Base-by-base conservation (phyloP, 805 yeast species). In the Candida ficus region DNA sequence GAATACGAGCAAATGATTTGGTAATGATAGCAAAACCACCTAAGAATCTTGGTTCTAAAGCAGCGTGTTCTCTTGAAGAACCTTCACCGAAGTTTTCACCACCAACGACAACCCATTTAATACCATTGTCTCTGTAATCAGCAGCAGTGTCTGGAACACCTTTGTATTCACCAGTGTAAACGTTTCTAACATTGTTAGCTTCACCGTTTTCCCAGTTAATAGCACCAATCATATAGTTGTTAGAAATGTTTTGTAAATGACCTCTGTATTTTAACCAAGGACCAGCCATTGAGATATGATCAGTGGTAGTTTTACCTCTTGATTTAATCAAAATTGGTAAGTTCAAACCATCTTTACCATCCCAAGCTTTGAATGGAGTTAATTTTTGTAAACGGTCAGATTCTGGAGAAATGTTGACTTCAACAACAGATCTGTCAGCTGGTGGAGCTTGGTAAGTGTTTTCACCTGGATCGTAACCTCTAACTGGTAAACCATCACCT, bases 191-290 rank as follows among this genome's bases (percentile, higher is more conserved):
- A 60, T 72, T 71, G 86, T 91, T 91, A 53, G 95, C 95, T 78
- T 91, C 87, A 54, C 82, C 85, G 71, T 91, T 91, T 74, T 84
- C 97, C 63, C 90, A 90, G 73, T 91, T 91, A 67, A 81, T 90
- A 55, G 98, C 98, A 76, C 99, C 99, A 76, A 91, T 91, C 96
- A 91, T 90, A 75, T 93, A 91, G 79, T 93, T 91, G 80, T 91
- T 89, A 55, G 97, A 89, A 64, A 91, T 93, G 83, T 91, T 91
- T 76, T 89, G 91, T 75, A 91, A 78, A 76, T 91, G 99, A 72
- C 99, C 99, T 78, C 97, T 87, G 91, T 91, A 91, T 76, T 91
- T 91, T 79, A 91, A 85, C 99, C 99, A 91, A 64, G 98, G 97
- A 73, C 99, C 99, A 64, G 99, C 99, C 95, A 88, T 90, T 61